phyloP scores from a whole-genome alignment of 2,329 filamentous ascomycete species.

The Penicillium sp. region DNA sequence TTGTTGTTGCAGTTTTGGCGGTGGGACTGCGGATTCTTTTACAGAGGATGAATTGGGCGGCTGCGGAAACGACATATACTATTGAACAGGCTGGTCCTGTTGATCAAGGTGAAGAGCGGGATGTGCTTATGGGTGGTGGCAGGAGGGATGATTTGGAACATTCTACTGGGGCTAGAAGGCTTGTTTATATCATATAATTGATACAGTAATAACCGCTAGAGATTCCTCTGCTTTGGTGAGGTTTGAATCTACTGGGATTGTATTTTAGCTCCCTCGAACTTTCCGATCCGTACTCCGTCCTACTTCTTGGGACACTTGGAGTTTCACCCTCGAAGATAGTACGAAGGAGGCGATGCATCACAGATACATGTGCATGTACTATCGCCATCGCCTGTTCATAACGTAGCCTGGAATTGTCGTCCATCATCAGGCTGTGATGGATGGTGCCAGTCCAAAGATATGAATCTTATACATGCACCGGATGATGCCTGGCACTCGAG shows the following conservation, averaged over 20 bases:
- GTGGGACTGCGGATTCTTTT: slow-evolving; percentile 55
- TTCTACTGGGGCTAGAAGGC: slow-evolving; percentile 19
- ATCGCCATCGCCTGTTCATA: too few species aligned
- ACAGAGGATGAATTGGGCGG: slow-evolving; percentile 47
- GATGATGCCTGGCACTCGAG: too few species aligned
- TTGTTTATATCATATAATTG: slow-evolving; percentile 29
- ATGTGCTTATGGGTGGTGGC: slow-evolving; percentile 32
- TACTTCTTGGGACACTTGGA: too few species aligned
- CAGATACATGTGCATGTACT: too few species aligned
- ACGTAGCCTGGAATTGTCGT: too few species aligned
- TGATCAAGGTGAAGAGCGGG: slow-evolving; percentile 26
- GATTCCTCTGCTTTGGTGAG: not conserved
- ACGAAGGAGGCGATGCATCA: too few species aligned
- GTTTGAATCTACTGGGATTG: not conserved
- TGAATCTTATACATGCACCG: too few species aligned
- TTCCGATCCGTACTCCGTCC: too few species aligned
- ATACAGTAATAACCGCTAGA: not conserved
- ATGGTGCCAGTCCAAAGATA: too few species aligned
- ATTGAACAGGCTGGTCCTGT: slow-evolving; percentile 9
- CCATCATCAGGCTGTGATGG: too few species aligned
- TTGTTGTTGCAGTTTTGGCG: slow-evolving; percentile 58
- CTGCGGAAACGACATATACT: slow-evolving; percentile 2
- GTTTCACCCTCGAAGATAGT: too few species aligned
- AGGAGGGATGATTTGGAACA: slow-evolving; percentile 18
- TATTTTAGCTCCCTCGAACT: not conserved